A percentile compares a stretch with the other conserved stretches of the same genome.
Evolutionary conservation across 305 asterid species (phyloP).

Genomic region (Rubia peregrina): DNA sequence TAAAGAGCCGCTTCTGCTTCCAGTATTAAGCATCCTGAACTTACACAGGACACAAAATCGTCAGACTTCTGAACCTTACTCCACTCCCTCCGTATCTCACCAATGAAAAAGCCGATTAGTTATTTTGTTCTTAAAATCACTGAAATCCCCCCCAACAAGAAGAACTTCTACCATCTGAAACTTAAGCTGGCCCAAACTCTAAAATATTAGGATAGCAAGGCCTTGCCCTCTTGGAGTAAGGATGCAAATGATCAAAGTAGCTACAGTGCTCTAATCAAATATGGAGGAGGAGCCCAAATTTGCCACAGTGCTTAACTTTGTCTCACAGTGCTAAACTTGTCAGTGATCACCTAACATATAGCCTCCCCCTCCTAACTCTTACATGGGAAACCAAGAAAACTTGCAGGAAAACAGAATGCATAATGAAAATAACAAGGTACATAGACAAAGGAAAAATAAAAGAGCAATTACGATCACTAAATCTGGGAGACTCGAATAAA

Average conservation of each 20-base stretch:
- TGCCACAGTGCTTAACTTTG: neutral
- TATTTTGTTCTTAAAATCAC: too few relatives aligned
- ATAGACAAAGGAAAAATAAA: neutral
- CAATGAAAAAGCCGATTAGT: too few relatives aligned
- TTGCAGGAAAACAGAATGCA: neutral
- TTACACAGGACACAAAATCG: neutral
- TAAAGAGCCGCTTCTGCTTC: neutral
- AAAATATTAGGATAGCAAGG: too few relatives aligned
- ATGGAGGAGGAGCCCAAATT: neutral
- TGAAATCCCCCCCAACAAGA: too few relatives aligned
- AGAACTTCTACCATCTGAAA: too few relatives aligned
- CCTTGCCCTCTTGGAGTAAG: too few relatives aligned
- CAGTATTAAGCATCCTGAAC: neutral
- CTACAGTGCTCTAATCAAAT: neutral
- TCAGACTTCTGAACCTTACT: neutral
- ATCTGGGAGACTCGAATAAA: neutral
- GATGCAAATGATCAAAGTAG: too few relatives aligned
- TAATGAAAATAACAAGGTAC: neutral
- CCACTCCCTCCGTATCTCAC: neutral
- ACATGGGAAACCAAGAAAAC: neutral
- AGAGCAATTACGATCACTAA: neutral
- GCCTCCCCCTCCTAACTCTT: constrained; percentile 1
- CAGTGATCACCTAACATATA: neutral
- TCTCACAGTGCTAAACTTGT: neutral
- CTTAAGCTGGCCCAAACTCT: too few relatives aligned